Percentiles rank a stretch among this genome's conserved stretches.
These are phyloP conservation scores for Amphirosellinia nigrospora DNA, from an alignment of 495 filamentous ascomycete genomes.

Conservation along the genomic window DNA sequence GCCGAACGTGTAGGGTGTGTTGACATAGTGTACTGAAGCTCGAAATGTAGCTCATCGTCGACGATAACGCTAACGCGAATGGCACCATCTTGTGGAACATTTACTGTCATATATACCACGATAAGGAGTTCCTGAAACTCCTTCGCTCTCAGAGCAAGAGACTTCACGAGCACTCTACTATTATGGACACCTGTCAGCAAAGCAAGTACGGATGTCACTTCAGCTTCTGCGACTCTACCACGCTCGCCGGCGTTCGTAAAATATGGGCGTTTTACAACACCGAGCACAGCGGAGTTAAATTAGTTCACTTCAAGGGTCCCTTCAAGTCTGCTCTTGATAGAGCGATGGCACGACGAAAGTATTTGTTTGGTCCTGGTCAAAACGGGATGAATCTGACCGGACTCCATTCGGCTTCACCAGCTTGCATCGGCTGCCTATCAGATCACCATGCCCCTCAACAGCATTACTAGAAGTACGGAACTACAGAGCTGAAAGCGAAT, in stretches of 20 bases:
- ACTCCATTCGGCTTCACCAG: slow-evolving; percentile 2
- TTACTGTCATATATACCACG: slow-evolving; percentile 38
- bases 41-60: slow-evolving; percentile 39
- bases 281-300: not conserved
- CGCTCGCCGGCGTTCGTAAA: slow-evolving; percentile 29
- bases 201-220: slow-evolving; percentile 34
- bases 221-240: slow-evolving; percentile 36
- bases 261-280: slow-evolving; percentile 35
- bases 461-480: slow-evolving; percentile 22
- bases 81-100: slow-evolving; percentile 31
- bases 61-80: slow-evolving; percentile 18
- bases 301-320: slow-evolving; percentile 20
- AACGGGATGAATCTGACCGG: not conserved
- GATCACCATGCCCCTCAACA: slow-evolving; percentile 33
- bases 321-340: not conserved
- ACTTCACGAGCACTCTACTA: slow-evolving; percentile 27
- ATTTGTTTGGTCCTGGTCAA: not conserved
- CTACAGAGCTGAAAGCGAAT: slow-evolving; percentile 27
- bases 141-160: slow-evolving; percentile 35
- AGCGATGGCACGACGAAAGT: not conserved
- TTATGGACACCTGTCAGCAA: slow-evolving; percentile 32
- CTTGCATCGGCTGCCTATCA: not conserved
- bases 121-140: slow-evolving; percentile 16
- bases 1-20: too few relatives aligned
- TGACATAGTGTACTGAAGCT: slow-evolving; percentile 33